Evolutionary conservation across 139 green algal genomes (phyloP), one percentile per base, ranked within the genome.

Genomic region (Desmodesmus armatus): DNA sequence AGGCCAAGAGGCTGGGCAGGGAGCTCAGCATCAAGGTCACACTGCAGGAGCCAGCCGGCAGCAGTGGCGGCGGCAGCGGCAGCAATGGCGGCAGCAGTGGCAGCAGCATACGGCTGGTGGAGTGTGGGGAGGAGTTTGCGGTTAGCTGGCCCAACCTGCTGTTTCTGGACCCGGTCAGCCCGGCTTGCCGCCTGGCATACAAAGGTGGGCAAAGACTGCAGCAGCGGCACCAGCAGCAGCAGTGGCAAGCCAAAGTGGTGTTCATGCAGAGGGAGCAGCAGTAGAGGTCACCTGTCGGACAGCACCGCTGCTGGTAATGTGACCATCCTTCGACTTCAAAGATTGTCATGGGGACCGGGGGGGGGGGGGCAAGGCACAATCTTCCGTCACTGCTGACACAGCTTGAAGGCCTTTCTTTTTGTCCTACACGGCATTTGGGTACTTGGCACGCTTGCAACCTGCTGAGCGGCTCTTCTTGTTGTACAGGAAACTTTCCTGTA

Each of bases 11-110:
- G 19, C 78, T 90, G 71, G 87, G 87, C 2, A 51, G 83, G 7
- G 87, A 90, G 0, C 37, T 88, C 21, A 82, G 39, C 15, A 55
- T 90, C 71, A 90, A 90, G 78, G 78, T 86, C 27, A 0, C 40
- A 3, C 19, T 66, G 13, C 13, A 65, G 55, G 13, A 33, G 15
- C 25, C 3, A 27, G 5, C 6, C 55, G 7, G 9, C 55, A 23
- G 25, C 11, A 31, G 11, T 29, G 29, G 40, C 29, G 72, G 72
- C 11, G 72, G 72, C 15, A 15, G 19, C 27, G 27, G 53, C 53
- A 63, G 53, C 53, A 63, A 3, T 63, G 53, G 53, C 5, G 53
- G 53, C 53, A 21, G 53, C 53, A 7, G 53, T 13, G 71, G 77
- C 74, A 58, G 83, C 27, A 37, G 33, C 23, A 71, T 88, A 29